Percentiles rank a stretch among this genome's conserved stretches.
Conservation (phyloP, 331 rosid genomes). For the Quercus tomentella region DNA sequence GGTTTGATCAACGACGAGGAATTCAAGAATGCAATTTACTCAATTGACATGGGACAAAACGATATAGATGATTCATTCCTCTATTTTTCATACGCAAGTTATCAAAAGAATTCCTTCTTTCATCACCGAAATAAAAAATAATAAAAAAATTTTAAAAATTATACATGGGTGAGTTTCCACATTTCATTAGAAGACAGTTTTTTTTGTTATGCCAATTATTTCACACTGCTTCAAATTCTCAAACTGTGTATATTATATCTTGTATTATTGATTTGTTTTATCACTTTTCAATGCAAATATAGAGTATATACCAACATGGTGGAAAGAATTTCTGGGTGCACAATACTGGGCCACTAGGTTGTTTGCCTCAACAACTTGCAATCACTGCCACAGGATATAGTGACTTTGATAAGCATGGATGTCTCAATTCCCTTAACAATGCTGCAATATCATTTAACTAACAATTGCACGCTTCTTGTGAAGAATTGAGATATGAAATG, state of each 20-base stretch:
- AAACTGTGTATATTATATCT: background rate
- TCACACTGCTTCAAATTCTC: background rate
- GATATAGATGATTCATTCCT: constrained; percentile 23
- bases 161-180: constrained; percentile 43
- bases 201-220: background rate
- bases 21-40: constrained; percentile 21
- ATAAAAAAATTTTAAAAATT: background rate
- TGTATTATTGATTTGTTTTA: too few relatives aligned
- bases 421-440: constrained; percentile 56
- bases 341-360: constrained; percentile 84
- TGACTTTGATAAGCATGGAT: constrained; percentile 57
- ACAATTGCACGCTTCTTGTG: constrained; percentile 38
- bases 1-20: constrained; percentile 18
- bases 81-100: constrained; percentile 3
- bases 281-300: background rate
- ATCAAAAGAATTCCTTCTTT: constrained; percentile 47
- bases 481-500: constrained; percentile 44
- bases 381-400: constrained; percentile 20
- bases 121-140: constrained; percentile 44
- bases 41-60: constrained; percentile 32
- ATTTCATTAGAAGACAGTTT: background rate
- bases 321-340: constrained; percentile 90
- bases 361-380: constrained; percentile 73
- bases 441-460: constrained; percentile 67
- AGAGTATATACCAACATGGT: constrained; percentile 59